Evolutionary conservation across 2,329 filamentous ascomycete genomes (phyloP), one percentile per base, ranked within the genome.

Genomic region (Coniochaeta sp.): DNA sequence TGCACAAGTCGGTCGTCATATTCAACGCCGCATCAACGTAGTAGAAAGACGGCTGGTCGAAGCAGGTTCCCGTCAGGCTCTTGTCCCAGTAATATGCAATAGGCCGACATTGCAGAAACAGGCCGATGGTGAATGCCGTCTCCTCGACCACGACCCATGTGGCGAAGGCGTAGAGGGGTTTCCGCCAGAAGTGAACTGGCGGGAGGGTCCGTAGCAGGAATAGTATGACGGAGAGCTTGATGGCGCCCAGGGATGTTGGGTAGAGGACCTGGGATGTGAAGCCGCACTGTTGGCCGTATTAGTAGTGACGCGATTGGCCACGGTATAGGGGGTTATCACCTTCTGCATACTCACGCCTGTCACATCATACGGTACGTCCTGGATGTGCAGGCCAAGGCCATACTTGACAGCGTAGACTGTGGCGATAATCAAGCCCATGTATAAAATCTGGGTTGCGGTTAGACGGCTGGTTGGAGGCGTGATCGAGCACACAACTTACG

Each of bases 311-410:
- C 11, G 3, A 12, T 36, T 12, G 6, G 8, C 7, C 11, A 12
- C 11, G 34, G 34, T 36, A 36, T 36, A 3, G 34, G 7, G 34
- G 34, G 3, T 36, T 5, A 12, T 36, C 34, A 36, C 58, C 58
- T 60, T 60, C 50, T 60, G 59, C 59, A 60, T 60, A 28, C 43
- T 50, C 6, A 60, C 59, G 24, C 34, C 59, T 16, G 59, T 60
- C 40, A 58, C 59, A 4, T 17, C n/a, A 2, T 38, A 55, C 11
- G 34, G 34, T 14, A 16, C 52, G 40, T 58, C 55, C n/a, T 14
- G n/a, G 17, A 60, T 60, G 40, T 60, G 55, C 40, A 50, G 59
- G 24, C 59, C 59, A 12, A 60, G 33, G 7, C 59, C 59, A 26
- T 52, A 60, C 16, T 50, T 60, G 38, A 60, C 24, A 12, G 34